These are phyloP conservation scores for Pseudocercospora crystallina DNA, from an alignment of 2,329 filamentous ascomycete genomes.

Conservation along the genomic window DNA sequence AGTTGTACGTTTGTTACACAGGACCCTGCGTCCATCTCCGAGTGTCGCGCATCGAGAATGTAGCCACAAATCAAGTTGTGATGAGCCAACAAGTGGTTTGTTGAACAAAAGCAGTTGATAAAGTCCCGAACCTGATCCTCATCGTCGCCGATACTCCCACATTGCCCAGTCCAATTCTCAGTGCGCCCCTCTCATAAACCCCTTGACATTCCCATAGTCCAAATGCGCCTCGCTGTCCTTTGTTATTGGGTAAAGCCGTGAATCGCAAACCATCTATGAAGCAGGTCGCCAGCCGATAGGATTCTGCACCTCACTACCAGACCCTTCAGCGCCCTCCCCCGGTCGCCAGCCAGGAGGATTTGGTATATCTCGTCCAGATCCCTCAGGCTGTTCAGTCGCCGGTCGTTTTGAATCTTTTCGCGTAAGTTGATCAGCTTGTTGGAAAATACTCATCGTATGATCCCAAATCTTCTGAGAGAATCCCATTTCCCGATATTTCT, in stretches of 20 bases:
- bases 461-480: conserved; percentile 37
- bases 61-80: too few species aligned
- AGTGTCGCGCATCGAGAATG: too few species aligned
- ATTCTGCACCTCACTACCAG: too few species aligned
- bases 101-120: too few species aligned
- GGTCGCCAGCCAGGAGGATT: conserved; percentile 35
- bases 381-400: conserved; percentile 28
- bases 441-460: conserved; percentile 38
- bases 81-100: too few species aligned
- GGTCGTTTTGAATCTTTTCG: conserved; percentile 28
- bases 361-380: conserved; percentile 24
- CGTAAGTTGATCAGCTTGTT: conserved; percentile 28
- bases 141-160: neutral
- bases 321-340: neutral
- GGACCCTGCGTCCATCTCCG: too few species aligned
- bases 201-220: neutral
- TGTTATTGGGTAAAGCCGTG: neutral
- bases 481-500: conserved; percentile 33
- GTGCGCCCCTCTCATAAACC: neutral
- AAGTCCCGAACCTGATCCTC: neutral
- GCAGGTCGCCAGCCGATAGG: conserved; percentile 12
- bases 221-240: neutral
- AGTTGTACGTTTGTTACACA: neutral
- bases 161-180: neutral
- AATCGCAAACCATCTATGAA: neutral